phyloP scores from a whole-genome alignment of 2,329 filamentous ascomycete genomes.

The Trichoderma endophyticum region DNA sequence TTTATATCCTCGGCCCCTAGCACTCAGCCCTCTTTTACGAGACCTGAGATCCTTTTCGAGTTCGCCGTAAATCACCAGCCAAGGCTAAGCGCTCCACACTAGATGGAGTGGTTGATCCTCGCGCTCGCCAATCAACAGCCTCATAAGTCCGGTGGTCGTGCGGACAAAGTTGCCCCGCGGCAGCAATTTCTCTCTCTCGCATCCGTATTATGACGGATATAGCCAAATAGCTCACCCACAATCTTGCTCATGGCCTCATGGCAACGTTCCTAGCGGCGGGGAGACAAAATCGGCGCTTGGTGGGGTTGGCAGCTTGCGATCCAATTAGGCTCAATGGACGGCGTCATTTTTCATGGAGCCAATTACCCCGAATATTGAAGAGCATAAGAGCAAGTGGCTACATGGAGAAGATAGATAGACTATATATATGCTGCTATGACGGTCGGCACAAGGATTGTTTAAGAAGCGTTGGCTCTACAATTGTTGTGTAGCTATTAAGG shows the following conservation, averaged over 20 bases:
- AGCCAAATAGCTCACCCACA: neutral
- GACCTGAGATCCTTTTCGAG: neutral
- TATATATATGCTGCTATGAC: neutral
- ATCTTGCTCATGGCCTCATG: neutral
- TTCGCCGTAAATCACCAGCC: neutral
- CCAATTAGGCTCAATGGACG: slow-evolving; percentile 12
- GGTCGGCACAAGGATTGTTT: neutral
- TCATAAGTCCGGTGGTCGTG: neutral
- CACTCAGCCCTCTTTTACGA: neutral
- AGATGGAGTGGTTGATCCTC: neutral
- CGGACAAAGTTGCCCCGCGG: slow-evolving; percentile 19
- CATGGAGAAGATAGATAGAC: neutral
- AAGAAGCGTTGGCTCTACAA: neutral
- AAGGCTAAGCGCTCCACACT: neutral
- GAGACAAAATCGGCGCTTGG: neutral
- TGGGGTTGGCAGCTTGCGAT: slow-evolving; percentile 9
- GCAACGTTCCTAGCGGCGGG: neutral
- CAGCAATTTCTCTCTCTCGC: slow-evolving; percentile 5
- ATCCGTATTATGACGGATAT: neutral
- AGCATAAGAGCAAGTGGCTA: neutral
- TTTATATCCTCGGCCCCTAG: neutral
- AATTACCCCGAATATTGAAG: neutral
- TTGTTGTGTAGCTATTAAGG: neutral
- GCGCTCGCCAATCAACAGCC: slow-evolving; percentile 7
- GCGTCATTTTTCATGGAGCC: neutral